Percentiles rank a stretch among this genome's conserved stretches.
These are phyloP conservation scores for Botrytis fabae DNA, from an alignment of 2,329 filamentous ascomycete species.

Conservation along the genomic window DNA sequence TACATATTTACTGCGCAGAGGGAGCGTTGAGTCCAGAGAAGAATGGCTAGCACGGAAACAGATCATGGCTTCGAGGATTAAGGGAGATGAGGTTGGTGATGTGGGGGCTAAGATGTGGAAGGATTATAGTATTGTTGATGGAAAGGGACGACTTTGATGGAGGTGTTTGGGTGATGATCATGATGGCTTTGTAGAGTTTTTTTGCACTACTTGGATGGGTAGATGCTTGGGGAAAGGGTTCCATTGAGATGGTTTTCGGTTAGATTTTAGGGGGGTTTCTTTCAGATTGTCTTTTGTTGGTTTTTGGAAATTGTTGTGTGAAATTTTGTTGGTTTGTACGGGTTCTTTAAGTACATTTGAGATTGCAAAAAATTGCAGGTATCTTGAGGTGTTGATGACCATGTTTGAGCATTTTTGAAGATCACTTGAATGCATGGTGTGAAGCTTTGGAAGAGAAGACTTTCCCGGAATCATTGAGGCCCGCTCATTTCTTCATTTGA, in stretches of 20 bases:
- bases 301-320: background rate
- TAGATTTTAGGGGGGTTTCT: background rate
- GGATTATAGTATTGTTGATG: background rate
- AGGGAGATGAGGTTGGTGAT: background rate
- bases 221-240: background rate
- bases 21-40: constrained; percentile 14
- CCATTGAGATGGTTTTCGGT: background rate
- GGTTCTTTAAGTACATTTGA: background rate
- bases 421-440: no score
- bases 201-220: background rate
- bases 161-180: background rate
- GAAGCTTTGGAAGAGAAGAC: background rate
- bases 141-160: background rate
- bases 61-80: background rate
- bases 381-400: background rate
- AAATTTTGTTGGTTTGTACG: background rate
- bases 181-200: background rate
- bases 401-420: background rate
- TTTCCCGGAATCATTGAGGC: background rate
- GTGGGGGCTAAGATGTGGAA: constrained; percentile 1
- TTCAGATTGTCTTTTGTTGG: background rate
- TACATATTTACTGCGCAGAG: constrained; percentile 17
- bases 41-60: constrained; percentile 10
- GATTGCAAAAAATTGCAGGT: background rate
- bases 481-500: background rate